A percentile compares a stretch with the other conserved stretches of the same genome.
Conservation (phyloP, 768 basidiomycete genomes). For the Tylopilus plumbeoviolaceoides region DNA sequence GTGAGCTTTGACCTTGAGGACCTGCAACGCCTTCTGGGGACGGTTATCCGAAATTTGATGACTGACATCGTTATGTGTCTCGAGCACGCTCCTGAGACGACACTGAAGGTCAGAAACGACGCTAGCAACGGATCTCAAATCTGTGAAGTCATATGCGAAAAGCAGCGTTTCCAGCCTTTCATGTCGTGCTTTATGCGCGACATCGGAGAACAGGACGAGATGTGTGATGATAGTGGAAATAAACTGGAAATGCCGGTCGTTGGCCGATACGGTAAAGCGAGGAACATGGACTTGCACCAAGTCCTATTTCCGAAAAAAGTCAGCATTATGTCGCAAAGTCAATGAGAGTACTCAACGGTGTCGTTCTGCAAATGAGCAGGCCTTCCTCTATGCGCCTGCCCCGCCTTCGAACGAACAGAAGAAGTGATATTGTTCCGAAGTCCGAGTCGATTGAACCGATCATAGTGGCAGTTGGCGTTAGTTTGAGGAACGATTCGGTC, state of each 20-base stretch:
- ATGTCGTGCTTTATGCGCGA: constrained; percentile 70
- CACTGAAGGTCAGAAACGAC: constrained; percentile 72
- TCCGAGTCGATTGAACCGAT: constrained; percentile 92
- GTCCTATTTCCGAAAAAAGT: constrained; percentile 48
- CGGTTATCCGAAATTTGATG: constrained; percentile 29
- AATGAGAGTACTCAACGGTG: constrained; percentile 42
- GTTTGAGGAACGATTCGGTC: constrained; percentile 90
- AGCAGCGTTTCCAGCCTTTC: constrained; percentile 78
- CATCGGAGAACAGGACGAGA: constrained; percentile 86
- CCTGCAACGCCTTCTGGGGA: constrained; percentile 46
- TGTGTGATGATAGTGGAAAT: constrained; percentile 86
- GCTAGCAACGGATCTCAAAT: constrained; percentile 63
- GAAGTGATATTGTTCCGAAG: constrained; percentile 69
- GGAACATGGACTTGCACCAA: constrained; percentile 78
- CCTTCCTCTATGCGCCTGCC: constrained; percentile 23
- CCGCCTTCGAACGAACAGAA: constrained; percentile 43
- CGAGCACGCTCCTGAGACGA: constrained; percentile 61
- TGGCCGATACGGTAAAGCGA: constrained; percentile 82
- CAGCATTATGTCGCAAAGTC: constrained; percentile 4
- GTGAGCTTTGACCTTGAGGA: constrained; percentile 68
- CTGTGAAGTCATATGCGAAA: constrained; percentile 86
- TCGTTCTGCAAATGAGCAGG: constrained; percentile 56
- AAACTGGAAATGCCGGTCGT: constrained; percentile 74
- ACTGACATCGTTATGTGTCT: constrained; percentile 43
- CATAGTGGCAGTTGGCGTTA: constrained; percentile 79